Evolutionary conservation across 306 rosid genomes (phyloP), one percentile per base, ranked within the genome.

Genomic region (Alnus glutinosa): DNA sequence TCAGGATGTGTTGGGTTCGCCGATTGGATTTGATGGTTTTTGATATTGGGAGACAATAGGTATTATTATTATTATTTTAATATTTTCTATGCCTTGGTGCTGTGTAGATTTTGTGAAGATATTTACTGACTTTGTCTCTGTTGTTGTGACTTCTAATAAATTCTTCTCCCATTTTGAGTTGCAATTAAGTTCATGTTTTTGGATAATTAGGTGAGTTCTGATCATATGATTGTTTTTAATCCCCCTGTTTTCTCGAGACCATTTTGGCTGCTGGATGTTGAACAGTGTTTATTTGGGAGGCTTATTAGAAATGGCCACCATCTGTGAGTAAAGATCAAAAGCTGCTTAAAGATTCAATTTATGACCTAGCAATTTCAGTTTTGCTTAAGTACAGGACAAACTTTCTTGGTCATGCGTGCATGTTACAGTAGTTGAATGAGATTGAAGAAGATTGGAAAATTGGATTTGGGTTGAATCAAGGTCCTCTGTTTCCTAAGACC

Each of bases 1-100:
- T 8, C 58, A 78, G 23, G 85, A 91, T 73, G 76, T 74, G 55
- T 62, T 88, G 72, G 89, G 80, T 12, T 75, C 83, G 28, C 75
- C 75, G 2, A 34, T 23, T 37, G 18, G 49, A 48, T 49, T 74
- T 2, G 70, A 80, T 16, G 47, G 47, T 75, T 49, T 37, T 50
- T 74, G 70, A 75, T 52, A 55, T 54, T 37, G 73, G 49, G 30
- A 32, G 77, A 4, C 10, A 30, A 64, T n/a, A 28, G 34, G 37
- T 23, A 11, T 9, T 28, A 30, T 59, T 8, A 18, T 16, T 18
- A 13, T 7, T 34, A 36, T 36, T 3, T 30, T 12, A 1, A 52
- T 52, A 52, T 7, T 4, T 30, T 61, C 7, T 13, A 5, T 63
- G 51, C 42, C n/a, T 16, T 19, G 36, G 1, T 59, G 12, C 4